Conservation (phyloP, 352 stramenopile genomes). For the Pythium utonaiense region DNA sequence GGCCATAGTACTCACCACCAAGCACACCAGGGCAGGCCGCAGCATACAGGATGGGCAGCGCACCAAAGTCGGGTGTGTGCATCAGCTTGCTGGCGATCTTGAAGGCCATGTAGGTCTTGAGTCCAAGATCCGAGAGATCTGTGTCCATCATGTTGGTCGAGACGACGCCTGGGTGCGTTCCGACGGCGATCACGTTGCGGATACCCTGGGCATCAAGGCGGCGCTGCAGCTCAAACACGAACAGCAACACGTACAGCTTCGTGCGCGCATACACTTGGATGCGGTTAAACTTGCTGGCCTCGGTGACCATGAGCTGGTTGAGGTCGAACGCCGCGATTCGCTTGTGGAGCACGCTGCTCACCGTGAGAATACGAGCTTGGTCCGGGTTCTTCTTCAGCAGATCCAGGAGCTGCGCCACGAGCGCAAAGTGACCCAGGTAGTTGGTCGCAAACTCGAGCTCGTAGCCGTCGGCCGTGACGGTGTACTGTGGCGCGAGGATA, state of each 20-base stretch:
- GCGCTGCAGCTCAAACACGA: constrained; percentile 40
- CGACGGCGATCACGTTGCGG: constrained; percentile 23
- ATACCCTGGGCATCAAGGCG: constrained; percentile 27
- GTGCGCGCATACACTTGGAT: constrained; percentile 35
- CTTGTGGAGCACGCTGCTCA: constrained; percentile 49
- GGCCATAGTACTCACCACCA: constrained; percentile 32
- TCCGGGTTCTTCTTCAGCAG: constrained; percentile 25
- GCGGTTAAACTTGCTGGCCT: constrained; percentile 32
- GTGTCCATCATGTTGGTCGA: constrained; percentile 35
- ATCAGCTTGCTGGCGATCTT: constrained; percentile 17
- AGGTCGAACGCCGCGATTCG: constrained; percentile 23
- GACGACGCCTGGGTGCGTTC: constrained; percentile 35
- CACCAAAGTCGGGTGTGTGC: constrained; percentile 39
- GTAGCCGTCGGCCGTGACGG: constrained; percentile 2
- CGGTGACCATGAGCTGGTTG: constrained; percentile 31
- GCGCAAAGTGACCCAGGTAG: constrained; percentile 29
- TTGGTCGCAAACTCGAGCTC: constrained; percentile 21
- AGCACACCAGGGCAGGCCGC: constrained; percentile 29
- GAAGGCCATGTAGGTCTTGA: constrained; percentile 12
- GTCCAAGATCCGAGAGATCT: constrained; percentile 11
- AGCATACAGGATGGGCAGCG: constrained; percentile 39
- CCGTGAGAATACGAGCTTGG: constrained; percentile 24
- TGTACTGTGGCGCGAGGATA: not conserved
- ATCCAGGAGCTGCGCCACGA: constrained; percentile 25
- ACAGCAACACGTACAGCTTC: constrained; percentile 54